phyloP scores from a whole-genome alignment of 495 filamentous ascomycete genomes.

The Daldinia bambusicola region DNA sequence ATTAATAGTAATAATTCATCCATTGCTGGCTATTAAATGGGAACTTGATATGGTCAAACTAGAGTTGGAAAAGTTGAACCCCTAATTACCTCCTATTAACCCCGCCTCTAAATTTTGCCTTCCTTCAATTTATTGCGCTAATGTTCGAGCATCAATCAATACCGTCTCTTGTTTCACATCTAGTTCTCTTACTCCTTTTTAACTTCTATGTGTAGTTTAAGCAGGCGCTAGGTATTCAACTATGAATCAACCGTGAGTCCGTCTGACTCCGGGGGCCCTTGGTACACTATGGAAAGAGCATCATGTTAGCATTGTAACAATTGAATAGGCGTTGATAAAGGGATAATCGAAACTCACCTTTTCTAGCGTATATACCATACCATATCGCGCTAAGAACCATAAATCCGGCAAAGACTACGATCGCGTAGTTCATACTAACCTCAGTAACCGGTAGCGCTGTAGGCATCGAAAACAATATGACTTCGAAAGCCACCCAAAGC shows the following conservation, averaged over 20 bases:
- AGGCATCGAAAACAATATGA: slow-evolving; percentile 72
- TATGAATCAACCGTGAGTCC: slow-evolving; percentile 36
- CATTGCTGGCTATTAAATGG: not conserved
- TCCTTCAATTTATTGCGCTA: too few species aligned
- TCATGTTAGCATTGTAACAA: slow-evolving; percentile 10
- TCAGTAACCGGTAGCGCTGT: slow-evolving; percentile 67
- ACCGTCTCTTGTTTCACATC: not conserved
- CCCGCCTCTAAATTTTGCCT: not conserved
- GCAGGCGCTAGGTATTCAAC: not conserved
- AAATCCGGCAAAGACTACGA: slow-evolving; percentile 70
- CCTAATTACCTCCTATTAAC: not conserved
- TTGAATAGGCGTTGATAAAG: not conserved
- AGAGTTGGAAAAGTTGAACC: not conserved
- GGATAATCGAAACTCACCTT: slow-evolving; percentile 27
- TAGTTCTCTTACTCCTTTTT: not conserved
- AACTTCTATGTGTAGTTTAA: not conserved
- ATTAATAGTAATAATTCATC: not conserved
- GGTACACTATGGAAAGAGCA: slow-evolving; percentile 32
- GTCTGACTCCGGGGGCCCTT: slow-evolving; percentile 45
- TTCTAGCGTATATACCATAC: slow-evolving; percentile 53
- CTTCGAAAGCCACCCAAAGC: slow-evolving; percentile 63
- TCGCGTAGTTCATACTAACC: slow-evolving; percentile 71
- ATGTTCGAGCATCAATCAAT: not conserved
- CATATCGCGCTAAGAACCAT: slow-evolving; percentile 58
- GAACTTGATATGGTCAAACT: not conserved